Conservation (phyloP, 2,329 filamentous ascomycete species). For the Huntiella bhutanensis region DNA sequence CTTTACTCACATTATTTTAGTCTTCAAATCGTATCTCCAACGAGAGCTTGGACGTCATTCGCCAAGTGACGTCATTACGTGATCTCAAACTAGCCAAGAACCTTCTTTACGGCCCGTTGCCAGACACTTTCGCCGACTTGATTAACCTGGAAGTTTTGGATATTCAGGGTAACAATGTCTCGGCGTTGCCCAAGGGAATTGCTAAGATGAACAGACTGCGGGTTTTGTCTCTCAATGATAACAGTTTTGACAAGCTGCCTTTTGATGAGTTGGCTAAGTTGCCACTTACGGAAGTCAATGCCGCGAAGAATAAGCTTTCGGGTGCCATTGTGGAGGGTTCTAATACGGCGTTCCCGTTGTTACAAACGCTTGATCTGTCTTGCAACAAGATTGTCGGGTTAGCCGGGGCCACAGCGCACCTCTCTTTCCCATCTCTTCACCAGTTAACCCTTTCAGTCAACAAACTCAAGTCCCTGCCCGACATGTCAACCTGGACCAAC, state of each 20-base stretch:
- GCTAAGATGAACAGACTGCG: slow-evolving; percentile 50
- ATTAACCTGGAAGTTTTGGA: slow-evolving; percentile 61
- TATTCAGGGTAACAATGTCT: slow-evolving; percentile 61
- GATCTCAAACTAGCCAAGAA: slow-evolving; percentile 75
- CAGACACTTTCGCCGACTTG: slow-evolving; percentile 43
- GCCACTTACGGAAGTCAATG: slow-evolving; percentile 53
- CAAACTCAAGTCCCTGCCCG: slow-evolving; percentile 51
- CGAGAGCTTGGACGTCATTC: slow-evolving; percentile 50
- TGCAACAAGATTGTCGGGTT: slow-evolving; percentile 51
- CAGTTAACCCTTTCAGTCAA: slow-evolving; percentile 67
- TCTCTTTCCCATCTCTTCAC: slow-evolving; percentile 54
- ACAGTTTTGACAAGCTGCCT: slow-evolving; percentile 52
- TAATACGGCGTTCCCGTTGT: slow-evolving; percentile 33
- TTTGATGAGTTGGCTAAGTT: slow-evolving; percentile 49
- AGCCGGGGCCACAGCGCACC: slow-evolving; percentile 21
- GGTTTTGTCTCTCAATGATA: slow-evolving; percentile 62
- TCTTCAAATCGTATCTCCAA: slow-evolving; percentile 67
- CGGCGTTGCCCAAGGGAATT: slow-evolving; percentile 44
- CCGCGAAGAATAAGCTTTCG: slow-evolving; percentile 58
- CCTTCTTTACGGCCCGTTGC: slow-evolving; percentile 47
- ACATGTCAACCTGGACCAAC: slow-evolving; percentile 53
- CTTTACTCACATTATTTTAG: slow-evolving; percentile 21
- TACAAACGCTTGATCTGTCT: slow-evolving; percentile 63
- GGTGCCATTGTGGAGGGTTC: slow-evolving; percentile 48
- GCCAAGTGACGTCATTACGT: slow-evolving; percentile 51